These are phyloP conservation scores for Marchantia paleacea DNA, from an alignment of 225 moss, liverwort and hornwort genomes.

Conservation along the genomic window DNA sequence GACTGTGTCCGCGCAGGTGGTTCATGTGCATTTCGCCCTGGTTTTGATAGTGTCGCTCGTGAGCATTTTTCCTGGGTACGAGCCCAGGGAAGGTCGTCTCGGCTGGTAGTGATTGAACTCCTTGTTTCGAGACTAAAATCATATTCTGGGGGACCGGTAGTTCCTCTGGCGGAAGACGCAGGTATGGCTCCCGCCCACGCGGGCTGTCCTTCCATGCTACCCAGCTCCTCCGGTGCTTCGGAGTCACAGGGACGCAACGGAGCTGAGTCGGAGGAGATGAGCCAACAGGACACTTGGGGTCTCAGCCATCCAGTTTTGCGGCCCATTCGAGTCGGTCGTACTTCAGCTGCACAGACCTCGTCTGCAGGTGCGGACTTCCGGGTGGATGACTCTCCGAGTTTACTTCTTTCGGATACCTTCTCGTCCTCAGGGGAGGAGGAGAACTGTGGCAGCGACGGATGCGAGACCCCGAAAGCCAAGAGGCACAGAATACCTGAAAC, in stretches of 20 bases:
- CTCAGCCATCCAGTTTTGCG: constrained; percentile 11
- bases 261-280: constrained; percentile 10
- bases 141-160: not conserved
- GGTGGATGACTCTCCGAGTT: not conserved
- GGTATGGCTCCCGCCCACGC: constrained; percentile 13
- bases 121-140: not conserved
- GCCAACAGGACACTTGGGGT: constrained; percentile 12
- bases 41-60: not conserved
- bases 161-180: constrained; percentile 4
- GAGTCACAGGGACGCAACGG: not conserved
- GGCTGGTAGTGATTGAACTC: not conserved
- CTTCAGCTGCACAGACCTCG: not conserved
- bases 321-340: constrained; percentile 7
- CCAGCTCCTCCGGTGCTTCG: not conserved
- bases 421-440: constrained; percentile 23
- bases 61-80: not conserved
- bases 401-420: constrained; percentile 1
- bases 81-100: not conserved
- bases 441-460: constrained; percentile 9
- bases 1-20: not conserved
- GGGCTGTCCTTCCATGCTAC: constrained; percentile 1
- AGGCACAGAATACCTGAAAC: constrained; percentile 20
- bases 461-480: constrained; percentile 28
- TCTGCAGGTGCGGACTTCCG: constrained; percentile 6
- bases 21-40: not conserved